Base-by-base conservation (phyloP, 73 alveolate genomes). In the Paramecium sonneborni region DNA sequence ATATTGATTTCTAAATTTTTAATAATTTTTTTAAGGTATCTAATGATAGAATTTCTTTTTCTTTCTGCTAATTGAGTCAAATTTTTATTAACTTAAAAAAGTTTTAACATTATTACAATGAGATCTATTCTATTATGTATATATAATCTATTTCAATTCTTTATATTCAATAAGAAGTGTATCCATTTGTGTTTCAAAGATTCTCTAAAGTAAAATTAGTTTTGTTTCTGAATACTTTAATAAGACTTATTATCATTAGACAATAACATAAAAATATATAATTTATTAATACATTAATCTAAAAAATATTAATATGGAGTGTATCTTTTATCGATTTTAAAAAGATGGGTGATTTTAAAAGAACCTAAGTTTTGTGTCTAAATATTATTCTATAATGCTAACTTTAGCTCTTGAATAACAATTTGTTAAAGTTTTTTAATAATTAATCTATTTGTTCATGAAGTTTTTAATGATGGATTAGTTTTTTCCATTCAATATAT, bases 401-500 rank as follows among this genome's bases (percentile, higher is more conserved):
- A 62, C 18, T 62, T 62, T 1, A 62, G 26, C 6, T 62, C 39
- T 26, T 62, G 26, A 9, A 62, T 62, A 11, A 44, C 24, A 3
- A 62, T 32, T 6, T 62, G 24, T 3, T 62, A 26, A 30, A 23
- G 48, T 62, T 62, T 9, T 30, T 30, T 62, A 23, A 62, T 62
- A 62, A 62, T 62, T 32, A 30, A 62, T 62, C 84, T 62, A n/a
- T 62, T 62, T 62, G 11, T 62, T 62, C 84, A 62, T 62, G 39
- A 23, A 62, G 39, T 62, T 46, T 32, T 62, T 62, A 2, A 62
- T 62, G 39, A 30, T 62, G 20, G 12, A 62, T 62, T 26, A 62
- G 46, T 62, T 26, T 62, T 62, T 26, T 24, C 24, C 84, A 62
- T 62, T 62, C 23, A 62, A 26, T 26, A 23, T 46, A 12, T 62